These are phyloP conservation scores for Westerdykella ornata DNA, from an alignment of 2,329 filamentous ascomycete genomes.

Conservation along the genomic window DNA sequence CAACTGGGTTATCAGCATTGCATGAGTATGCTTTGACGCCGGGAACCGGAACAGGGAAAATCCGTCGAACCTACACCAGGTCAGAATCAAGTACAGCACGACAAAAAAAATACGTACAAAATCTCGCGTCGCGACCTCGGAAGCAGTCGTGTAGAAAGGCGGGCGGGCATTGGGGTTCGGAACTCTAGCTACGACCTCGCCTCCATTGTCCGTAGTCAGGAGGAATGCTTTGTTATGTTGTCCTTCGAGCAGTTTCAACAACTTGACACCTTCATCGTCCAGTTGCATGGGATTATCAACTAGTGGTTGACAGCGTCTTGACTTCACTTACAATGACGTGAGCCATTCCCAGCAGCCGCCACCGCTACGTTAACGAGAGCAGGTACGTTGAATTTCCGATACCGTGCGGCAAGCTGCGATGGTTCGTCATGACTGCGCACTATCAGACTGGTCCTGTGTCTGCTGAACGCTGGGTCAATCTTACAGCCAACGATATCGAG, in stretches of 20 bases:
- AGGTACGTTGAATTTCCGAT: conserved; percentile 21
- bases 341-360: conserved; percentile 1
- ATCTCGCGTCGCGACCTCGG: conserved; percentile 13
- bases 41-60: too few species aligned
- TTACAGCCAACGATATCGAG: conserved; percentile 24
- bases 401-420: conserved; percentile 19
- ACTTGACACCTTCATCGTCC: too few species aligned
- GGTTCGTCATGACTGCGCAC: conserved; percentile 17
- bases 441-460: conserved; percentile 3
- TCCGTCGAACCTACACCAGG: too few species aligned
- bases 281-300: too few species aligned
- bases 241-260: neutral
- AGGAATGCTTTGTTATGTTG: conserved; percentile 19
- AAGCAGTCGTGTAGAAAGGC: conserved; percentile 11
- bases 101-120: conserved; percentile 5
- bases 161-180: conserved; percentile 18
- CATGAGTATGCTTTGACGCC: too few species aligned
- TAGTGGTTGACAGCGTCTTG: too few species aligned
- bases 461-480: neutral
- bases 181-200: conserved; percentile 13
- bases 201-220: conserved; percentile 14
- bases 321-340: conserved; percentile 2
- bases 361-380: conserved; percentile 16
- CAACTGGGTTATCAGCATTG: neutral
- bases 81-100: neutral